phyloP scores from a whole-genome alignment of 192 early-diverging fungal species.

The Backusella mclennaniae region DNA sequence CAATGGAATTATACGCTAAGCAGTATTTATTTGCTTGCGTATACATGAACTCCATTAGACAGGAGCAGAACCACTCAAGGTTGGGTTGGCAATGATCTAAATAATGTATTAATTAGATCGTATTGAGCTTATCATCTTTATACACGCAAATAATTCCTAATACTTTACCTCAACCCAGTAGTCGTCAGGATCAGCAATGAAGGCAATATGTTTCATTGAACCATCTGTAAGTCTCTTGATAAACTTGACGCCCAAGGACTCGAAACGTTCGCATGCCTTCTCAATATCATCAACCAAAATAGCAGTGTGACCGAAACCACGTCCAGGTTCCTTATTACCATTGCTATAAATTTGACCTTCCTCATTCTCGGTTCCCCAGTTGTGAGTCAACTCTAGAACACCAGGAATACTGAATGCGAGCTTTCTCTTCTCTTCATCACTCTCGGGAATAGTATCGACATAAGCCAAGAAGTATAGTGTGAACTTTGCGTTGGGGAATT shows the following conservation, averaged over 20 bases:
- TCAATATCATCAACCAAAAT: conserved; percentile 76
- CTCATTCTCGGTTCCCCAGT: conserved; percentile 79
- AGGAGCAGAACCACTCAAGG: neutral
- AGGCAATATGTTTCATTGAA: conserved; percentile 82
- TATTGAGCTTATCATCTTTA: neutral
- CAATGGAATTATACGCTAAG: too few species aligned
- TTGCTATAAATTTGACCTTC: conserved; percentile 59
- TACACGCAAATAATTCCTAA: neutral
- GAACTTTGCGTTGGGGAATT: conserved; percentile 48
- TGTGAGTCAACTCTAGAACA: conserved; percentile 83
- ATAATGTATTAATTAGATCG: neutral
- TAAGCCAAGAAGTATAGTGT: conserved; percentile 81
- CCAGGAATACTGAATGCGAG: conserved; percentile 65
- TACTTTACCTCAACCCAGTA: conserved; percentile 68
- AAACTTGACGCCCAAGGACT: conserved; percentile 68
- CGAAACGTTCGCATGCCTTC: conserved; percentile 74
- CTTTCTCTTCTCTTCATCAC: conserved; percentile 43
- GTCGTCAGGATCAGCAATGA: conserved; percentile 82
- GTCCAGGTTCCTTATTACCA: conserved; percentile 67
- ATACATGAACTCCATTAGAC: neutral
- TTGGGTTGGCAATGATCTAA: conserved; percentile 15
- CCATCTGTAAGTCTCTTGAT: conserved; percentile 75
- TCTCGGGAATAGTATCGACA: conserved; percentile 47
- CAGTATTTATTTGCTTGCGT: neutral
- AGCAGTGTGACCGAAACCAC: conserved; percentile 85